Percentiles rank a stretch among this genome's conserved stretches.
These are phyloP conservation scores for Parachlorella kessleri DNA, from an alignment of 139 green algal species.

Conservation along the genomic window DNA sequence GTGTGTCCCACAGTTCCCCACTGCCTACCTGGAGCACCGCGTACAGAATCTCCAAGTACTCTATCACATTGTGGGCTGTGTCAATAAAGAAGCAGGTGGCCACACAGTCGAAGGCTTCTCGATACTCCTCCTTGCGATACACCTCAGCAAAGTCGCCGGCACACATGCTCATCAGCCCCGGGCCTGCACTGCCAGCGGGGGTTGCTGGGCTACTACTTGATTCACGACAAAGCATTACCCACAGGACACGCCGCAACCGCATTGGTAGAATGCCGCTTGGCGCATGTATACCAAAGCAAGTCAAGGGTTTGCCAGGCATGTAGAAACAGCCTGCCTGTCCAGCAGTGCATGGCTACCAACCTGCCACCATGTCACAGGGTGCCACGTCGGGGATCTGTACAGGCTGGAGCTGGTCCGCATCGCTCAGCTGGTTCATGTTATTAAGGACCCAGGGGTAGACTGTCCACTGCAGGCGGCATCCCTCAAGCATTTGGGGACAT, in stretches of 20 bases:
- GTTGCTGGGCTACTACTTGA: no score
- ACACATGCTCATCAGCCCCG: conserved; percentile 86
- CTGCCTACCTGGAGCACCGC: conserved; percentile 52
- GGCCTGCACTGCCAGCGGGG: neutral
- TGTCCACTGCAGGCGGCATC: conserved; percentile 56
- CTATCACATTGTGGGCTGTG: conserved; percentile 97
- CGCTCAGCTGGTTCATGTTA: conserved; percentile 73
- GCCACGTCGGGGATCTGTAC: conserved; percentile 77
- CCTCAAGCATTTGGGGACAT: no score
- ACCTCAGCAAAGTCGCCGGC: conserved; percentile 97
- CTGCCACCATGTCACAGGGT: conserved; percentile 52
- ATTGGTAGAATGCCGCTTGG: no score
- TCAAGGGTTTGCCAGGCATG: neutral
- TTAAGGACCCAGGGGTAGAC: conserved; percentile 82
- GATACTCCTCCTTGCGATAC: conserved; percentile 64
- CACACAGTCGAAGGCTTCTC: conserved; percentile 83
- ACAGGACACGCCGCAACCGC: no score
- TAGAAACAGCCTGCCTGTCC: neutral
- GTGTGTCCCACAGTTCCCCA: neutral
- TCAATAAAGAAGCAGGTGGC: conserved; percentile 99
- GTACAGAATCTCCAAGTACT: conserved; percentile 88
- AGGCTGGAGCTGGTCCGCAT: conserved; percentile 75
- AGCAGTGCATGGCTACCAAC: neutral
- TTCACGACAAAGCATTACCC: no score
- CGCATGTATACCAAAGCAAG: no score